Percentiles rank a stretch among this genome's conserved stretches.
These are phyloP conservation scores for Candida hungchunana DNA, from an alignment of 805 yeast genomes.

Conservation along the genomic window DNA sequence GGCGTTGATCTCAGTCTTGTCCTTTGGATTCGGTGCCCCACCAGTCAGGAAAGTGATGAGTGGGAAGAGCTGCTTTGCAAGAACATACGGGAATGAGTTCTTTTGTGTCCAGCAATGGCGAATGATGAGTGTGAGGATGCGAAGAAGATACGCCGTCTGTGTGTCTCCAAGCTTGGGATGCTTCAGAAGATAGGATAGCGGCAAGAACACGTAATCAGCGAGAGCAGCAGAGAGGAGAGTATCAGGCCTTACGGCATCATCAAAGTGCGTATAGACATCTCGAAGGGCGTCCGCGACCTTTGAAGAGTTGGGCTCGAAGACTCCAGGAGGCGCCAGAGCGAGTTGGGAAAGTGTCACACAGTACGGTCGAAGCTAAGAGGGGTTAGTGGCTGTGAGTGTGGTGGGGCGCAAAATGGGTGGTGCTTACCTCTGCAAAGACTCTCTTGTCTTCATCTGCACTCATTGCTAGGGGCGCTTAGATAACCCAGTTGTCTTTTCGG, in stretches of 20 bases:
- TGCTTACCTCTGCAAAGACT: slow-evolving; percentile 18
- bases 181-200: slow-evolving; percentile 50
- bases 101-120: slow-evolving; percentile 42
- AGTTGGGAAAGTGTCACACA: slow-evolving; percentile 43
- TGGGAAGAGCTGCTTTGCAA: slow-evolving; percentile 44
- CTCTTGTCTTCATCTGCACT: slow-evolving; percentile 1
- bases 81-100: slow-evolving; percentile 32
- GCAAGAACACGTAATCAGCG: slow-evolving; percentile 62
- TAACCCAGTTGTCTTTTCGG: not conserved
- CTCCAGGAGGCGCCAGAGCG: slow-evolving; percentile 37
- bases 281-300: slow-evolving; percentile 31
- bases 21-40: slow-evolving; percentile 37
- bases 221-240: slow-evolving; percentile 33
- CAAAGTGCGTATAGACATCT: slow-evolving; percentile 27
- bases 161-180: slow-evolving; percentile 42
- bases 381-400: not conserved
- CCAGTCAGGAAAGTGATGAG: slow-evolving; percentile 43
- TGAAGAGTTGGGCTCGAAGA: slow-evolving; percentile 30
- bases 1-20: slow-evolving; percentile 16
- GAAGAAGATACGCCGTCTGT: slow-evolving; percentile 41
- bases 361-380: slow-evolving; percentile 31
- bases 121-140: slow-evolving; percentile 42
- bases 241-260: slow-evolving; percentile 14
- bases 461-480: not conserved
- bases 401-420: too few relatives aligned